Evolutionary conservation across 257 asterid species (phyloP), one percentile per base, ranked within the genome.

Genomic region (Ophiorrhiza pumila): DNA sequence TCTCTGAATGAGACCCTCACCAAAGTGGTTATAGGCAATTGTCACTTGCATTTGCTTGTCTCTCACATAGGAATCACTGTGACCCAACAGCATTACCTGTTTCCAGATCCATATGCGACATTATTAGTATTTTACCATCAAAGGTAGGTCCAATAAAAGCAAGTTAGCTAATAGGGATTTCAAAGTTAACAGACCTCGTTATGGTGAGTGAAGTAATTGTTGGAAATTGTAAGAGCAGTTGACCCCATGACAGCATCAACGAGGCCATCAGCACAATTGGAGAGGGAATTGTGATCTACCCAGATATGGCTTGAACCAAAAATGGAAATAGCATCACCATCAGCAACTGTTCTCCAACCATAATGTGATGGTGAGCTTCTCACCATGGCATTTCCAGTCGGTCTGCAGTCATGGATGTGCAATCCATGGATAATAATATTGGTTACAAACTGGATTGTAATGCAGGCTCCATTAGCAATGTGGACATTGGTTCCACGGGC

Each of bases 191-290:
- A 69, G 47, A 86, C 98, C 98, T 93, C 98, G 72, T 93, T 90
- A 59, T 93, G 98, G 81, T 93, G 97, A 56, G 98, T 86, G 66
- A 93, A 89, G 74, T 87, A 83, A 67, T 90, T 90, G 84, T 93
- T 93, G 4, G 98, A 93, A 77, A 92, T 89, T 78, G 98, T 90
- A 56, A 92, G 84, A 7, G 97, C 93, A 27, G 95, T 92, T 73
- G 98, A 92, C 12, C 98, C 98, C 97, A 92, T 92, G 45, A 92
- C 89, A 74, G 98, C 98, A 76, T 92, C 98, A 27, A 92, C 93
- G 66, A 92, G 96, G 27, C 98, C 98, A 73, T 92, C 98, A 20
- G 97, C 96, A 29, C 98, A 92, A 61, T 88, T 86, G 39, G 96
- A 88, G 32, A 92, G 91, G 4, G 98, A 92, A 66, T 90, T 90